These are phyloP conservation scores for Castanea mollissima DNA, from an alignment of 306 rosid genomes.

Conservation along the genomic window DNA sequence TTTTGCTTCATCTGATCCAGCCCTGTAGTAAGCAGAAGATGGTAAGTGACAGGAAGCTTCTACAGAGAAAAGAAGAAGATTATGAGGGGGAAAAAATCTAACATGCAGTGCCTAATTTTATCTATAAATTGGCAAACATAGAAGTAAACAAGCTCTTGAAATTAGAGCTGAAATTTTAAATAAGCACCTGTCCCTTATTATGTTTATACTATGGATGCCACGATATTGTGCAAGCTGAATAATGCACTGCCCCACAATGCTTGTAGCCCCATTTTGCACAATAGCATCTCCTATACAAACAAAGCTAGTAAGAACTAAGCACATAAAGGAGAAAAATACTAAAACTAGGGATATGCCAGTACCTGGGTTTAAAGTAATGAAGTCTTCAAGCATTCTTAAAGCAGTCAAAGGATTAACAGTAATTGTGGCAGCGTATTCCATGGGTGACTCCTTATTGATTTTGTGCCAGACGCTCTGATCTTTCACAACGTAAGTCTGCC, in stretches of 20 bases:
- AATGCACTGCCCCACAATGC: slow-evolving; percentile 95
- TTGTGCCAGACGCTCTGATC: slow-evolving; percentile 78
- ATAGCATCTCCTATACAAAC: slow-evolving; percentile 67
- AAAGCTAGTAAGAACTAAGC: slow-evolving; percentile 11
- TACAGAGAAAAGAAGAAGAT: neutral
- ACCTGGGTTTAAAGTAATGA: slow-evolving; percentile 66
- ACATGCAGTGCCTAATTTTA: neutral
- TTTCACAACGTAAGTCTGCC: slow-evolving; percentile 88
- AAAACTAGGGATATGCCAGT: neutral
- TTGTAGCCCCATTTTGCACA: slow-evolving; percentile 96
- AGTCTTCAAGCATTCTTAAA: slow-evolving; percentile 83
- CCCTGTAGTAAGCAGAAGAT: slow-evolving; percentile 41
- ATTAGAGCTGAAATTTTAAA: slow-evolving; percentile 15
- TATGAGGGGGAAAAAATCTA: neutral
- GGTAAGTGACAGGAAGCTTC: slow-evolving; percentile 8
- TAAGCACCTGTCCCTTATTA: slow-evolving; percentile 81
- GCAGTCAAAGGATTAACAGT: slow-evolving; percentile 93
- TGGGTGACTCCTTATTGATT: slow-evolving; percentile 62
- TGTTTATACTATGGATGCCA: slow-evolving; percentile 68
- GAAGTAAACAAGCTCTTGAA: slow-evolving; percentile 15
- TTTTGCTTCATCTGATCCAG: slow-evolving; percentile 71
- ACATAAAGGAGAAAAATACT: slow-evolving; percentile 4
- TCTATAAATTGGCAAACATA: neutral
- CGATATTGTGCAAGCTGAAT: slow-evolving; percentile 81
- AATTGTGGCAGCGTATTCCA: slow-evolving; percentile 85